Conservation (phyloP, 2,329 filamentous ascomycete genomes). For the Beauveria asiatica region DNA sequence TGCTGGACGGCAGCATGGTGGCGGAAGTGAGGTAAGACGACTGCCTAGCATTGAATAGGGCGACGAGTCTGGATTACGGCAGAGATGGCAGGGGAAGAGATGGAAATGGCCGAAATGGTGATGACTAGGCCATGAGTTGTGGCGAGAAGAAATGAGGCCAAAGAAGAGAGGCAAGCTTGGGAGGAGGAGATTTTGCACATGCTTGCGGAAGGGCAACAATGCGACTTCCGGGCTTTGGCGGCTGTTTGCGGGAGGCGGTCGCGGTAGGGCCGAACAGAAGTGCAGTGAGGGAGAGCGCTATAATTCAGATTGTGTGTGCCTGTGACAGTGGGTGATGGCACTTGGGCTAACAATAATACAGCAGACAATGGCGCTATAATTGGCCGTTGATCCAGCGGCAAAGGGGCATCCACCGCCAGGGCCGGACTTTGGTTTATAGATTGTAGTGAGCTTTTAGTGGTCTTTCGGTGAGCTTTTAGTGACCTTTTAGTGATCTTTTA, state of each 20-base stretch:
- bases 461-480: too few relatives aligned
- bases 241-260: background rate
- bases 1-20: slow-evolving; percentile 9
- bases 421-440: too few relatives aligned
- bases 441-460: too few relatives aligned
- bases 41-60: slow-evolving; percentile 3
- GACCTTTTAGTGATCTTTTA: too few relatives aligned
- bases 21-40: background rate
- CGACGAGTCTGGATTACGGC: background rate
- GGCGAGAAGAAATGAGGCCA: background rate
- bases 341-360: too few relatives aligned
- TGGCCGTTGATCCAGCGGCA: too few relatives aligned
- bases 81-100: background rate
- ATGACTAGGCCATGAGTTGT: background rate
- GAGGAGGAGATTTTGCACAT: slow-evolving; percentile 11
- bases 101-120: background rate
- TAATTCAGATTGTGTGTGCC: background rate
- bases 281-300: background rate
- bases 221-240: background rate
- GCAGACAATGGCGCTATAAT: too few relatives aligned
- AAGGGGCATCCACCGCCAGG: too few relatives aligned
- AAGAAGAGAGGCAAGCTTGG: background rate
- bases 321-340: too few relatives aligned
- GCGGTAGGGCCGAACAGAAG: background rate
- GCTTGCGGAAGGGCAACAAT: background rate